phyloP scores from a whole-genome alignment of 106 monocot species.

The Xerophyta viscosa region DNA sequence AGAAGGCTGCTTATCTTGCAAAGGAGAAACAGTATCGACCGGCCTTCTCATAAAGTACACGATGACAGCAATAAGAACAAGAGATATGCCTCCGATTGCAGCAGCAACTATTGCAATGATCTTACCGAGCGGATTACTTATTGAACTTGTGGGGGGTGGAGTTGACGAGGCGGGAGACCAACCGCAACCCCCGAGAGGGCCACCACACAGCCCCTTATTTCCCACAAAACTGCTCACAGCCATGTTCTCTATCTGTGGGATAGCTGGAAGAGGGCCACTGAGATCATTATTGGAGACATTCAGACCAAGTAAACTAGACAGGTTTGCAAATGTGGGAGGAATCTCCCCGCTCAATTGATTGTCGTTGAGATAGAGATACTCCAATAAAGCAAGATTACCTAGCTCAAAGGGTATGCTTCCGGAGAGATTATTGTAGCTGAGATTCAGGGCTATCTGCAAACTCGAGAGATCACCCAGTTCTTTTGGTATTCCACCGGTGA shows the following conservation, averaged over 20 bases:
- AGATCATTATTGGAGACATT: constrained; percentile 93
- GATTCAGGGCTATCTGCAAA: constrained; percentile 85
- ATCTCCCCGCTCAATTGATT: constrained; percentile 80
- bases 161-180: constrained; percentile 16
- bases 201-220: constrained; percentile 86
- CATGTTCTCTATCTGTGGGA: constrained; percentile 58
- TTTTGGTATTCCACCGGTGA: constrained; percentile 64
- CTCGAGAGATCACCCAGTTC: constrained; percentile 73
- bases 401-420: constrained; percentile 68
- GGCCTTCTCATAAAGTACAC: constrained; percentile 62
- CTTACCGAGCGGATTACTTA: constrained; percentile 26
- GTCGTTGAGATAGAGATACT: constrained; percentile 69
- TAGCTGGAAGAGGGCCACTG: constrained; percentile 57
- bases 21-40: constrained; percentile 38
- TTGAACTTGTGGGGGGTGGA: constrained; percentile 11
- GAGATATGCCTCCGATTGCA: constrained; percentile 64
- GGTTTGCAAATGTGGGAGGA: constrained; percentile 59
- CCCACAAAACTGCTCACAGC: constrained; percentile 51
- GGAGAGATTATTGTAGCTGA: constrained; percentile 83
- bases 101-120: constrained; percentile 66
- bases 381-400: constrained; percentile 73
- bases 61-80: constrained; percentile 66
- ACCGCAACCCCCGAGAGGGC: constrained; percentile 49
- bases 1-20: constrained; percentile 53
- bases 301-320: constrained; percentile 71